phyloP scores from a whole-genome alignment of 805 yeast genomes.

The Suhomyces tanzawaensis region DNA sequence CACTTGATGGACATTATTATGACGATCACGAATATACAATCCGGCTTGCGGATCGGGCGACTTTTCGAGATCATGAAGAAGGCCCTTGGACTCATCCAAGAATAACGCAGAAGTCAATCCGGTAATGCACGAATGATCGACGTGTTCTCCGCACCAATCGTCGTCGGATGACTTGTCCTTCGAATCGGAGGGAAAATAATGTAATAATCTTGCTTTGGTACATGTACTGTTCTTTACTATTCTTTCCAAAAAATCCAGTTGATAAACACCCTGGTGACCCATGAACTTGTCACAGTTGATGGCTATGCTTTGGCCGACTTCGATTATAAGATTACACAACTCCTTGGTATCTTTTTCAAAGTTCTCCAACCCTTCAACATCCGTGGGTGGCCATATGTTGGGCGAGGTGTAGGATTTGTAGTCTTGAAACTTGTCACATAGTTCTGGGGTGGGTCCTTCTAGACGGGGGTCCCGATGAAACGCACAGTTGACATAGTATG shows the following conservation, averaged over 20 bases:
- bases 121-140: slow-evolving; percentile 59
- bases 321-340: slow-evolving; percentile 45
- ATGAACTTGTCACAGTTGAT: slow-evolving; percentile 51
- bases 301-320: slow-evolving; percentile 50
- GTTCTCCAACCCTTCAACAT: slow-evolving; percentile 18
- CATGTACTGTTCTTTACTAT: slow-evolving; percentile 50
- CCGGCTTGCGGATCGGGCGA: slow-evolving; percentile 50
- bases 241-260: slow-evolving; percentile 36
- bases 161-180: slow-evolving; percentile 16
- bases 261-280: background rate
- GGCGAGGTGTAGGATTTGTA: slow-evolving; percentile 46
- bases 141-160: slow-evolving; percentile 63
- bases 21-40: slow-evolving; percentile 47
- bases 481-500: slow-evolving; percentile 58
- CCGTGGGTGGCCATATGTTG: slow-evolving; percentile 50
- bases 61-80: slow-evolving; percentile 20
- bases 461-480: slow-evolving; percentile 42
- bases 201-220: slow-evolving; percentile 56
- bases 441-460: slow-evolving; percentile 46
- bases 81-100: slow-evolving; percentile 36
- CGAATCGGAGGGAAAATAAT: slow-evolving; percentile 43
- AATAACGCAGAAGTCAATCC: slow-evolving; percentile 57
- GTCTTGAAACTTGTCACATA: slow-evolving; percentile 28
- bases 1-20: slow-evolving; percentile 46
- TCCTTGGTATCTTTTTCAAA: slow-evolving; percentile 39